These are phyloP conservation scores for Suillus bovinus DNA, from an alignment of 768 basidiomycete genomes.

Conservation along the genomic window DNA sequence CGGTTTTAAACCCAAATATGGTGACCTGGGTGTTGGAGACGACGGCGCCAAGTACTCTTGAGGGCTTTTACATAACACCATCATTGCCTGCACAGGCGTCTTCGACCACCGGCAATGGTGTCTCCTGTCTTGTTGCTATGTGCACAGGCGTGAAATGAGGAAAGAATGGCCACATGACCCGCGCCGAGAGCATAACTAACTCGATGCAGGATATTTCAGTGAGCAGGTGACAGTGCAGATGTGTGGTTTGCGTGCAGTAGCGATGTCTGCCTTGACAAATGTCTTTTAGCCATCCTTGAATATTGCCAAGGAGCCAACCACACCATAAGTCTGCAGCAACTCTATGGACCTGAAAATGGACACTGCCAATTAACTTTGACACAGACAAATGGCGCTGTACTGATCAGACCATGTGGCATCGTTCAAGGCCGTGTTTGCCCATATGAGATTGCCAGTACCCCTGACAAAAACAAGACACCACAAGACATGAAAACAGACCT, in stretches of 20 bases:
- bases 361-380: not conserved
- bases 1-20: not conserved
- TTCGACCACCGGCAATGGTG: constrained; percentile 61
- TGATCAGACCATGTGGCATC: not conserved
- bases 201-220: not conserved
- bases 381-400: not conserved
- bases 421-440: not conserved
- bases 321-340: not conserved
- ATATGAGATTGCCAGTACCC: not conserved
- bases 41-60: not conserved
- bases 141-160: not conserved
- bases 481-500: not conserved
- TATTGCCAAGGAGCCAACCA: too few relatives aligned
- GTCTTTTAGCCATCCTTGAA: not conserved
- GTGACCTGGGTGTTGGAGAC: not conserved
- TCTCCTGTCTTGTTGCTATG: constrained; percentile 64
- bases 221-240: not conserved
- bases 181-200: not conserved
- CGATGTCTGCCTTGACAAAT: not conserved
- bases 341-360: not conserved
- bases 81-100: constrained; percentile 55
- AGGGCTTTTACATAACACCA: not conserved
- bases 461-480: not conserved
- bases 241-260: not conserved
- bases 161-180: not conserved